Percentiles rank a stretch among this genome's conserved stretches.
Evolutionary conservation across 192 early-diverging fungal species (phyloP).

Genomic region (Umbelopsis isabellina): DNA sequence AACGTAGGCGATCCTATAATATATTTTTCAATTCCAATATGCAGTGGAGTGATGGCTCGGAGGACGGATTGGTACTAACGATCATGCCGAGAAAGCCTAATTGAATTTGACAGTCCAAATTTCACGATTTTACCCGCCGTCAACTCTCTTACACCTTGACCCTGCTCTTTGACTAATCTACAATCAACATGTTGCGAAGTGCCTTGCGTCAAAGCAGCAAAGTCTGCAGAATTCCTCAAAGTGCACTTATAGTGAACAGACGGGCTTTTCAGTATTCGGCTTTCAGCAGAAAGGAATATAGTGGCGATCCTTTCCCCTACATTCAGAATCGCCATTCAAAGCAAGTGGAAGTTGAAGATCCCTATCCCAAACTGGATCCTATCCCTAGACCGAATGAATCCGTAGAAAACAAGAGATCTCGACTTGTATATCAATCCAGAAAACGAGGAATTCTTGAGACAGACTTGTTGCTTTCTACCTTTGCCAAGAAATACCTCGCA

Average conservation of each 20-base stretch:
- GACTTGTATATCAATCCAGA: conserved; percentile 84
- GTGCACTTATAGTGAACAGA: neutral
- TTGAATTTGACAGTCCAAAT: too few species aligned
- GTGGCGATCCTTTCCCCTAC: conserved; percentile 41
- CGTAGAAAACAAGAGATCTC: conserved; percentile 71
- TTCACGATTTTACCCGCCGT: neutral
- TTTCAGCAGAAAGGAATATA: neutral
- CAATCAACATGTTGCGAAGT: conserved; percentile 4
- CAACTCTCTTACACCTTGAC: neutral
- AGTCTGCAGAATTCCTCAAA: neutral
- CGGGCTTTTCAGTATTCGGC: neutral
- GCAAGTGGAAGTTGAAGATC: conserved; percentile 23
- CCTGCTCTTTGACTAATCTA: neutral
- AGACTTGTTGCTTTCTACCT: conserved; percentile 89
- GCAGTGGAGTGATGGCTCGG: too few species aligned
- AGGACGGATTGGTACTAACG: too few species aligned
- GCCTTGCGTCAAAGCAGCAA: neutral
- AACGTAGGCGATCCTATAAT: too few species aligned
- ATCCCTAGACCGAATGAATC: conserved; percentile 67
- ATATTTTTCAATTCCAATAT: too few species aligned
- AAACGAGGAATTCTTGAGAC: conserved; percentile 96
- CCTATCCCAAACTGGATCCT: conserved; percentile 54
- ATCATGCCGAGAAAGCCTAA: too few species aligned
- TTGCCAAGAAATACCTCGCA: conserved; percentile 68
- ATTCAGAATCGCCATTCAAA: conserved; percentile 38